These are phyloP conservation scores for Magnaporthiopsis incrustans DNA, from an alignment of 2,329 filamentous ascomycete genomes.

Conservation along the genomic window DNA sequence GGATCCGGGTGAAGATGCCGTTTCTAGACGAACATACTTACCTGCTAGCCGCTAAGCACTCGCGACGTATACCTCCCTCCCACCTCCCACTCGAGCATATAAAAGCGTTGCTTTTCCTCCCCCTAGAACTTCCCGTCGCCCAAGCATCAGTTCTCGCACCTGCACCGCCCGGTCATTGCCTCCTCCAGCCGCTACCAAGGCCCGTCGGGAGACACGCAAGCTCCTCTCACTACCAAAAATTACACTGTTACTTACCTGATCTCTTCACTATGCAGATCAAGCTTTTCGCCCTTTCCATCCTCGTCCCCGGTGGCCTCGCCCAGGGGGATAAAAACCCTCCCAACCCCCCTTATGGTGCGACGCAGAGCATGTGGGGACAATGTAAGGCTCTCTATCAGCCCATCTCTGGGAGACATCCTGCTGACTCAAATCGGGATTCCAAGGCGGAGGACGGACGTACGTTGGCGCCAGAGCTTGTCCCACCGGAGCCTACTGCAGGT, in stretches of 20 bases:
- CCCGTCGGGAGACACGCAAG: neutral
- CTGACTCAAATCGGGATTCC: neutral
- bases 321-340: neutral
- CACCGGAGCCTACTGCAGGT: slow-evolving; percentile 15
- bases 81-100: neutral
- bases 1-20: neutral
- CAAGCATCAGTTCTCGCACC: neutral
- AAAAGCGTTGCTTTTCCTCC: neutral
- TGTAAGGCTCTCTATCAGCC: neutral
- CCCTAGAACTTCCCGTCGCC: too few species aligned
- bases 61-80: too few species aligned
- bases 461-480: slow-evolving; percentile 14
- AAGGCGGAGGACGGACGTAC: slow-evolving; percentile 16
- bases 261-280: neutral
- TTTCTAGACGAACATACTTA: neutral
- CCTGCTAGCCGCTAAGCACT: too few species aligned
- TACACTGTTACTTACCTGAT: too few species aligned
- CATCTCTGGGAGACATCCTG: neutral
- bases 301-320: neutral
- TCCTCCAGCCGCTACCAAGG: neutral
- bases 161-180: neutral
- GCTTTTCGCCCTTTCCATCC: neutral
- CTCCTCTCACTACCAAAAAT: too few species aligned
- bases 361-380: neutral
- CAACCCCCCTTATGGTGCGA: neutral